Base-by-base conservation (phyloP, 352 stramenopile genomes). In the Saprolegnia diclina region DNA sequence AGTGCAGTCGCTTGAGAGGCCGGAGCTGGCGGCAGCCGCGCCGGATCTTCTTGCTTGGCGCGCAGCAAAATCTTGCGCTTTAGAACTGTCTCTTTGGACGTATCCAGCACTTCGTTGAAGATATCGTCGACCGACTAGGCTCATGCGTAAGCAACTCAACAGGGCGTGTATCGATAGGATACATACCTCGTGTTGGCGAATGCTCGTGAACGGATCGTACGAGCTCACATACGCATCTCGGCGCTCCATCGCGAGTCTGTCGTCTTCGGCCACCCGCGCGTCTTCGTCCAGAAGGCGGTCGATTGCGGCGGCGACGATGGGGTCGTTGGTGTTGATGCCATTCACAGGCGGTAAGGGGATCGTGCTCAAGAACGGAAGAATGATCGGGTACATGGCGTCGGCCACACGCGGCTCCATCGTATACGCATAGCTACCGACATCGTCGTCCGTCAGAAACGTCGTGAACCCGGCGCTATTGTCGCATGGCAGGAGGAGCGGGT, bases 131-230 rank as follows among this genome's bases (percentile, higher is more conserved):
- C 57, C n/a, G 57, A 54, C 57, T 66, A 55, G 13, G 7, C 0
- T n/a, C n/a, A n/a, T n/a, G n/a, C n/a, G n/a, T n/a, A n/a, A n/a
- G n/a, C n/a, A n/a, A n/a, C n/a, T n/a, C n/a, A n/a, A n/a, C n/a
- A n/a, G n/a, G n/a, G n/a, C n/a, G n/a, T n/a, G n/a, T n/a, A n/a
- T n/a, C n/a, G 11, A 42, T 24, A n/a, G 55, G n/a, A n/a, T n/a
- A n/a, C n/a, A n/a, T 55, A 66, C 57, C 4, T 19, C 35, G 38
- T 56, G 32, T 13, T 54, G 57, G 11, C 57, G 57, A 24, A 66
- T 55, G 18, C 19, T 55, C 11, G 37, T 40, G 38, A 66, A 66
- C n/a, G 57, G 57, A 35, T 66, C 57, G 57, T 66, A 66, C 13
- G 38, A 40, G n/a, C 40, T 7, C 13, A n/a, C 42, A 48, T n/a